phyloP scores from a whole-genome alignment of 1,284 basidiomycete genomes.

The Vanrija sp. region DNA sequence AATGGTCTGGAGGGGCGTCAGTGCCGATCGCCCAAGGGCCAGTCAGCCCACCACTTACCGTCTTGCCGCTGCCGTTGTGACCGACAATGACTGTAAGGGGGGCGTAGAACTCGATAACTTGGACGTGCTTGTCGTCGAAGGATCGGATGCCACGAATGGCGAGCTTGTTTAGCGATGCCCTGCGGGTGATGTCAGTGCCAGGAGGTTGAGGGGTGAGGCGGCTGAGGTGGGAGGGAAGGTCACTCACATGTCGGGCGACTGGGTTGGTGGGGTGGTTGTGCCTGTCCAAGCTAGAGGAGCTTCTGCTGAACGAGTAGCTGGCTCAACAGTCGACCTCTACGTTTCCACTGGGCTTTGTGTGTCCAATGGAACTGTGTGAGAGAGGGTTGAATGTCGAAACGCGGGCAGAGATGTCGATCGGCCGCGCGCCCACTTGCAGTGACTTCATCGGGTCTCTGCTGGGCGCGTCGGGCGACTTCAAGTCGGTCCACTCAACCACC shows the following conservation, averaged over 20 bases:
- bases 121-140: conserved; percentile 89
- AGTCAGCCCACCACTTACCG: conserved; percentile 50
- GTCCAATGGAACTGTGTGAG: no score
- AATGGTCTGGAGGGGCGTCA: conserved; percentile 60
- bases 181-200: conserved; percentile 38
- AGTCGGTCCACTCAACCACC: no score
- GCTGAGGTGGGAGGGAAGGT: neutral
- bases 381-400: no score
- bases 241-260: neutral
- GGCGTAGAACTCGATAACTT: conserved; percentile 94
- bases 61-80: conserved; percentile 98
- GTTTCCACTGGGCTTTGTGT: no score
- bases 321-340: no score
- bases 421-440: no score
- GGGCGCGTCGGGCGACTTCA: no score
- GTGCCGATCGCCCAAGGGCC: neutral
- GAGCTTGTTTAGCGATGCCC: conserved; percentile 83
- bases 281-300: neutral
- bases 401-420: no score
- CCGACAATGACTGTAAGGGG: conserved; percentile 99
- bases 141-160: conserved; percentile 70
- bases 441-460: no score
- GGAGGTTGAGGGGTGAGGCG: neutral
- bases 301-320: neutral
- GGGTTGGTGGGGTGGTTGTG: no score